Evolutionary conservation across 2,329 filamentous ascomycete genomes (phyloP).

Genomic region (Neofusicoccum sp.): DNA sequence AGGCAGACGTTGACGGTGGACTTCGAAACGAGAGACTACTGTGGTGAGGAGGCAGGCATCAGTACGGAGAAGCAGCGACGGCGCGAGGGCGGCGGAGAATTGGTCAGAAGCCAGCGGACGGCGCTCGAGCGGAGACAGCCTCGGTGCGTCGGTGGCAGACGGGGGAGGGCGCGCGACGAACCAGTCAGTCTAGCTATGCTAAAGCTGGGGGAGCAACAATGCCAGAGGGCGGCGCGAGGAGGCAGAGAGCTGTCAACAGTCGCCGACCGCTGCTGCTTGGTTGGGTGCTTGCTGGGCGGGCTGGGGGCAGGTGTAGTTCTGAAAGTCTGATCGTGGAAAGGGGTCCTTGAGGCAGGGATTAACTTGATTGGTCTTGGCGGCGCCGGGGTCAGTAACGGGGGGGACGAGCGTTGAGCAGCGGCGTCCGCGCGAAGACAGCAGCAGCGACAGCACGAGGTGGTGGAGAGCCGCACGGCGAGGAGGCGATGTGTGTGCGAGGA

Average conservation of each 20-base stretch:
- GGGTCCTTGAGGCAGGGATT: conserved; percentile 19
- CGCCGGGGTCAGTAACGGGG: conserved; percentile 15
- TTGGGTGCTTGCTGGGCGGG: conserved; percentile 11
- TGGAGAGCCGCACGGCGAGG: conserved; percentile 4
- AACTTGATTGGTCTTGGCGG: conserved; percentile 20
- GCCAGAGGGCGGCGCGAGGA: conserved; percentile 26
- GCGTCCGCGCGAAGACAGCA: conserved; percentile 2
- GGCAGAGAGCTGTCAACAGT: conserved; percentile 21
- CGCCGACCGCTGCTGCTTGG: conserved; percentile 17
- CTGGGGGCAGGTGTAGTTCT: conserved; percentile 18
- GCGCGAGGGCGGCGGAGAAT: conserved; percentile 17
- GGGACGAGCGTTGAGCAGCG: conserved; percentile 17
- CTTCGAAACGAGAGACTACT: conserved; percentile 37
- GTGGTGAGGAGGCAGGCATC: conserved; percentile 13
- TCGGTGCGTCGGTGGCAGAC: conserved; percentile 15
- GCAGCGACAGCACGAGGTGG: background rate
- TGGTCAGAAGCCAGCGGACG: conserved; percentile 25
- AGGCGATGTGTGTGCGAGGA: background rate
- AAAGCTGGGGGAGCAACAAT: conserved; percentile 22
- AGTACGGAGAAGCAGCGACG: conserved; percentile 26
- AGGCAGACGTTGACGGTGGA: conserved; percentile 30
- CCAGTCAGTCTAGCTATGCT: conserved; percentile 38
- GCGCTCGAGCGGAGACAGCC: conserved; percentile 30
- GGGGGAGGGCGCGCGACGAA: conserved; percentile 28
- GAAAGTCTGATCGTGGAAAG: conserved; percentile 19